Conservation (phyloP, 2,329 filamentous ascomycete genomes). For the Trichoderma cornu-damae region DNA sequence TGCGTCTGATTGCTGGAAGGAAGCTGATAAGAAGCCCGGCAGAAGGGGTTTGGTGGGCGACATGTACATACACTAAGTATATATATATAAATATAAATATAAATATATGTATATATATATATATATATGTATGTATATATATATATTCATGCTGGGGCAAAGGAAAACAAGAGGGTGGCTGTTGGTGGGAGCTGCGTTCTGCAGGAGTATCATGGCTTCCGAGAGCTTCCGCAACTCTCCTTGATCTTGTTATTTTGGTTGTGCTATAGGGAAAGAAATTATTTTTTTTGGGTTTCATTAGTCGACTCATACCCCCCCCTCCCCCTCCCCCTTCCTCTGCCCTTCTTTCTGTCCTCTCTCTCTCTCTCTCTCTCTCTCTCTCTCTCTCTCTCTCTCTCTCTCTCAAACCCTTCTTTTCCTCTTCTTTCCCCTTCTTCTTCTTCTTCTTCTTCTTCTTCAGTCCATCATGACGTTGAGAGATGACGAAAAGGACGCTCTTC, state of each 20-base stretch:
- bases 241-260: slow-evolving; percentile 1
- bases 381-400: too few species aligned
- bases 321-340: not conserved
- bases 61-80: too few species aligned
- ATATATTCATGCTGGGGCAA: not conserved
- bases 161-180: not conserved
- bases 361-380: too few species aligned
- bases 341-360: not conserved
- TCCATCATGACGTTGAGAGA: slow-evolving; percentile 9
- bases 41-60: not conserved
- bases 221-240: not conserved
- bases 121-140: too few species aligned
- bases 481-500: slow-evolving; percentile 3
- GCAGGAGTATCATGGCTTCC: not conserved
- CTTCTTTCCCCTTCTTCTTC: not conserved
- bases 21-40: not conserved
- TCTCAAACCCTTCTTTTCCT: too few species aligned
- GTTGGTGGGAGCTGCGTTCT: not conserved
- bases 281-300: not conserved
- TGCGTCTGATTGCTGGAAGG: not conserved
- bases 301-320: not conserved
- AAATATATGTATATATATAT: too few species aligned
- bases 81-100: too few species aligned
- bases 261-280: not conserved
- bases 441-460: not conserved